A percentile compares a stretch with the other conserved stretches of the same genome.
These are phyloP conservation scores for Lecanicillium sp. DNA, from an alignment of 2,329 filamentous ascomycete genomes.

Conservation along the genomic window DNA sequence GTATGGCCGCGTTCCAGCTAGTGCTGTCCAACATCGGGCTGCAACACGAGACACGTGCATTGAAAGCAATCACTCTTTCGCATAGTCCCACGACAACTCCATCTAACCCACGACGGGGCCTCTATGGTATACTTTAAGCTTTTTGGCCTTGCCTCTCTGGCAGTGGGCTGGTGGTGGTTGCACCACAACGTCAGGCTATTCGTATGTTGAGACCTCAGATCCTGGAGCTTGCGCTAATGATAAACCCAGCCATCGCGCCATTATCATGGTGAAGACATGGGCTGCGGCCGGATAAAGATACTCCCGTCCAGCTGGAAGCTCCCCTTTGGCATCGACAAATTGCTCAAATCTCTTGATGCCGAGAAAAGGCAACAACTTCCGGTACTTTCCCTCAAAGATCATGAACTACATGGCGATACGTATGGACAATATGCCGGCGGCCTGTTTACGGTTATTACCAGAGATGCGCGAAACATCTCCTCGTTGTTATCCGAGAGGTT, in stretches of 20 bases:
- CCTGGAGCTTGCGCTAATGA: no score
- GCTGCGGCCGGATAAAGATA: slow-evolving; percentile 4
- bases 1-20: no score
- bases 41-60: no score
- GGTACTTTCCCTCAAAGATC: slow-evolving; percentile 1
- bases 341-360: slow-evolving; percentile 1
- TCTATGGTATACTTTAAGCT: background rate
- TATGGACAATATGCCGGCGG: slow-evolving; percentile 5
- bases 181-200: slow-evolving; percentile 1
- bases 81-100: no score
- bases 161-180: slow-evolving; percentile 1
- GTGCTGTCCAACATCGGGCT: no score
- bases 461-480: slow-evolving; percentile 4
- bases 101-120: no score
- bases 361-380: background rate
- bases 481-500: slow-evolving; percentile 1
- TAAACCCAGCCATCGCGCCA: background rate
- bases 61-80: no score
- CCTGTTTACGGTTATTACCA: slow-evolving; percentile 1
- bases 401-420: slow-evolving; percentile 3
- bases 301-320: slow-evolving; percentile 5
- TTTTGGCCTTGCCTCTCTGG: background rate
- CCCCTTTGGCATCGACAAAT: slow-evolving; percentile 4
- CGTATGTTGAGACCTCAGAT: background rate
- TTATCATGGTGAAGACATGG: slow-evolving; percentile 2